Evolutionary conservation across 345 rosid species (phyloP), one percentile per base, ranked within the genome.

Genomic region (Draba incana): DNA sequence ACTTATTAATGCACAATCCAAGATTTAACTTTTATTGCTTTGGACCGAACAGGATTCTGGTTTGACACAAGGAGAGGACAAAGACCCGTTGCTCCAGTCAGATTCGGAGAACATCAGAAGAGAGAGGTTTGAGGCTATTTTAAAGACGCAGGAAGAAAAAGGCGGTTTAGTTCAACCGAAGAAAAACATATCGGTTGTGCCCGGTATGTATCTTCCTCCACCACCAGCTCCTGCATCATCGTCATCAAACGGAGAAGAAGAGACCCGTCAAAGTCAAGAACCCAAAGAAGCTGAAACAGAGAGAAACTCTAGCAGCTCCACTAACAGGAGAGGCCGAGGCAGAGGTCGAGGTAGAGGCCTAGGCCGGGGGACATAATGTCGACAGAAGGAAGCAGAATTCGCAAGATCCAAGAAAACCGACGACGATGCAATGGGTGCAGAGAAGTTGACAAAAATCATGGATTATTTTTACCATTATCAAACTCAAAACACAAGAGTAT

Each of bases 131-230:
- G 92, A 90, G 68, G 69, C 85, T 42, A 60, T 80, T 66, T 35
- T 77, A 42, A 88, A 83, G 76, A 54, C 69, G 8, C 98, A 92
- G 68, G 74, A 85, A 78, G 96, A 84, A 54, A 85, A 69, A 6
- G 77, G 83, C 7, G 93, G 97, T 59, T 45, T 90, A 53, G 86
- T 88, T 58, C 90, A 90, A 74, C 85, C 81, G 8, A 85, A 83
- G 77, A 81, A 67, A 60, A 81, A 76, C 56, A 41, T 83, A 37
- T 79, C 78, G 1, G 90, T 90, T 46, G 72, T 80, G 68, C 93
- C 97, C 2, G 93, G 92, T 60, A 85, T 88, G 88, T 85, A 77
- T 82, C 86, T 91, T 74, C 85, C 87, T 31, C 86, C 51, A 7
- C 79, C 51, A 7, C 79, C 85, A 23, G 69, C 70, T 13, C 62